Percentiles rank a stretch among this genome's conserved stretches.
These are phyloP conservation scores for Calonectria hawksworthii DNA, from an alignment of 2,329 filamentous ascomycete genomes.

Conservation along the genomic window DNA sequence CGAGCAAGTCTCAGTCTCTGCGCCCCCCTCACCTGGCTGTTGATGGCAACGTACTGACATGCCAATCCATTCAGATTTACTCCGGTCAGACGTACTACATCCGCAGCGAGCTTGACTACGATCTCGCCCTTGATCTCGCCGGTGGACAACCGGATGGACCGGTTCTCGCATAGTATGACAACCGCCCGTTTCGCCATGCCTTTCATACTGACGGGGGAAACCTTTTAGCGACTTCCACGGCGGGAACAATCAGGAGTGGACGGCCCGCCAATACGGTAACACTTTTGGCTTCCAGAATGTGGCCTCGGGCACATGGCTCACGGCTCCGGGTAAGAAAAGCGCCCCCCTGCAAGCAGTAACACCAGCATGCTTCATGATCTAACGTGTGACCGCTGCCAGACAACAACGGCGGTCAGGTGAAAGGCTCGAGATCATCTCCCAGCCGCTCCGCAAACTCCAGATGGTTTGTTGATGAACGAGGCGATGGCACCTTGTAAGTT, in stretches of 20 bases:
- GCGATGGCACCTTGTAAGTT: not conserved
- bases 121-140: not conserved
- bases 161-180: not conserved
- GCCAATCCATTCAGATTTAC: not conserved
- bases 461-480: not conserved
- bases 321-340: not conserved
- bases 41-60: not conserved
- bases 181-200: not conserved
- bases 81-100: not conserved
- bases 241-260: not conserved
- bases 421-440: not conserved
- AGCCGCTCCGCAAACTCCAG: not conserved
- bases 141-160: not conserved
- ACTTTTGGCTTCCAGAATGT: not conserved
- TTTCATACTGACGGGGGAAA: not conserved
- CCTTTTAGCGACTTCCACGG: not conserved
- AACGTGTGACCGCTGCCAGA: not conserved
- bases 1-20: not conserved
- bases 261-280: not conserved
- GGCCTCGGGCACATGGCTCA: not conserved
- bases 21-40: not conserved
- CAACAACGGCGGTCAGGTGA: not conserved
- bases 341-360: not conserved
- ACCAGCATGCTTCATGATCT: not conserved
- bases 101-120: not conserved